Percentiles rank a stretch among this genome's conserved stretches.
Conservation (phyloP, 768 basidiomycete genomes). For the Chalciporus sphaerocephalus region DNA sequence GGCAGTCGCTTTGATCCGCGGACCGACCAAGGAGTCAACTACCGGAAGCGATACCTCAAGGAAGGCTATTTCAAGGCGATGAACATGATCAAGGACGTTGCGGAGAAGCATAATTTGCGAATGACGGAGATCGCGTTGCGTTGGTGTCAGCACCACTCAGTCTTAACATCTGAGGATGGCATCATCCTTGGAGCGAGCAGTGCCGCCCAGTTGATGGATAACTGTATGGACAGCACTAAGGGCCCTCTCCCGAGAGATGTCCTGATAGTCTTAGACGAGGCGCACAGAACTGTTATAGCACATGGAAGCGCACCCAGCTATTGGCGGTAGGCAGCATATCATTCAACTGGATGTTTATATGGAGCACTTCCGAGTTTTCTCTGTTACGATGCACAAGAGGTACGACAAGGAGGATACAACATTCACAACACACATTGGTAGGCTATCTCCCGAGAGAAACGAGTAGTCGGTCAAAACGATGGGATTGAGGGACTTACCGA, state of each 20-base stretch:
- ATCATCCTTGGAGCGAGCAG: conserved; percentile 36
- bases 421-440: too few species aligned
- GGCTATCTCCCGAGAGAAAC: too few species aligned
- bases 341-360: too few species aligned
- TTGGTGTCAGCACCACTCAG: conserved; percentile 39
- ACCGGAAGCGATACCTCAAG: conserved; percentile 39
- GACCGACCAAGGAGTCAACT: conserved; percentile 35
- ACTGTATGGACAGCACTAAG: conserved; percentile 35
- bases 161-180: conserved; percentile 30
- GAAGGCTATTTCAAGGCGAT: conserved; percentile 39
- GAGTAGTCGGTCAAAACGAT: too few species aligned
- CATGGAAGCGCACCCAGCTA: conserved; percentile 29
- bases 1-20: conserved; percentile 38
- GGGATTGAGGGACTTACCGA: too few species aligned
- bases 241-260: conserved; percentile 41
- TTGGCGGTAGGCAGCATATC: conserved; percentile 22
- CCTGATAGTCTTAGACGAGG: conserved; percentile 23
- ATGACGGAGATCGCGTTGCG: conserved; percentile 36
- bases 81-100: conserved; percentile 34
- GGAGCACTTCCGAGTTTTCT: too few species aligned
- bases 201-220: conserved; percentile 30
- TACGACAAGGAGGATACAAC: too few species aligned
- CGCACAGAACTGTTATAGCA: conserved; percentile 34
- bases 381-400: too few species aligned
- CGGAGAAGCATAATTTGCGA: conserved; percentile 34